Evolutionary conservation across 129 eudicot species (phyloP), one percentile per base, ranked within the genome.

Genomic region (Chrysanthemum makinoi): DNA sequence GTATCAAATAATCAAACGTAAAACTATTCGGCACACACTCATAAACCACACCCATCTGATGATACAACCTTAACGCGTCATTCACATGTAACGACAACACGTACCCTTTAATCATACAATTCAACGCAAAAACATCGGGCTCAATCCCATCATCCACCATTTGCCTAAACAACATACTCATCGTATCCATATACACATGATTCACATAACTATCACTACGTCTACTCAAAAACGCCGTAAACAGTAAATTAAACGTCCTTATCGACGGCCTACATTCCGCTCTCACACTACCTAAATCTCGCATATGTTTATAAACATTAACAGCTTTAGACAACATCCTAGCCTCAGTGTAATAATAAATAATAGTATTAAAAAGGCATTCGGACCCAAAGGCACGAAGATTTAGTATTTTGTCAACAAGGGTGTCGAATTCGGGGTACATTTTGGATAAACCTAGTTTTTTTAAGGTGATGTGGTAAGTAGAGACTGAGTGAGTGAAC

Each of bases 31-130:
- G 97, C 0, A 24, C 52, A 72, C 96, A 88, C 16, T 78, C 72
- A 62, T 95, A 95, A 16, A 84, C 97, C 74, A 76, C 84, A n/a
- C 84, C 99, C 89, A 95, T 90, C 77, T 95, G 99, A 81, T 90
- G 97, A 77, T 87, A 94, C 60, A 94, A 79, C 47, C 97, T 77
- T 46, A 94, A 89, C 16, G 93, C 97, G 28, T 94, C 97, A 70
- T 94, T 89, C 0, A 94, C 69, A 72, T 89, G 96, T 62, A 87
- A 89, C 1, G 96, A 89, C 10, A 89, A 72, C 75, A 90, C 99
- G 58, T 95, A 95, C 6, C 99, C 99, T 69, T 86, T 86, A 53
- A 95, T 90, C 96, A 95, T 84, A 19, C 80, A 79, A 81, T 95
- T 95, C 81, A 95, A 77, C 18, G 91, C 80, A 55, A 84, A 87